phyloP scores from a whole-genome alignment of 2,329 filamentous ascomycete species.

The Botrytis squamosa region DNA sequence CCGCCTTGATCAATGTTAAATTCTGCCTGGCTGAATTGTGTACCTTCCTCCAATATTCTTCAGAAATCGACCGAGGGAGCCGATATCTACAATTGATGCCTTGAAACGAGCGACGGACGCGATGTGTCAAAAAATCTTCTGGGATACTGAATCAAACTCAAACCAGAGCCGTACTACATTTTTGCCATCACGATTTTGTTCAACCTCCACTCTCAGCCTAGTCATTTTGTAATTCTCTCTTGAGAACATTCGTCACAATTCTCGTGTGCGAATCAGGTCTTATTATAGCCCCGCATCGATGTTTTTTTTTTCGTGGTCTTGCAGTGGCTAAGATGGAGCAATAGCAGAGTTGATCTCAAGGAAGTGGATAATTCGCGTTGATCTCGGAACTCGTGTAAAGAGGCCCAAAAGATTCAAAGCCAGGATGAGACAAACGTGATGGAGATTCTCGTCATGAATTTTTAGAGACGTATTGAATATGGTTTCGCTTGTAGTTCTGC shows the following conservation, averaged over 20 bases:
- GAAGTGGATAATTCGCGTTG: slow-evolving; percentile 41
- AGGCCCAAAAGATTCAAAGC: slow-evolving; percentile 41
- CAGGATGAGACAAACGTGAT: slow-evolving; percentile 46
- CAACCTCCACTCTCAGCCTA: slow-evolving; percentile 47
- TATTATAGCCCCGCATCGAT: too few species aligned
- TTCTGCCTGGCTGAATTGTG: background rate
- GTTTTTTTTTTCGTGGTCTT: too few species aligned
- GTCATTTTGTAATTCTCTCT: slow-evolving; percentile 44
- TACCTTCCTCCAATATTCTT: background rate
- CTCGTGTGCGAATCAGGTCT: slow-evolving; percentile 39
- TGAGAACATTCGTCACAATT: slow-evolving; percentile 49
- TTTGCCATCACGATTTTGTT: background rate
- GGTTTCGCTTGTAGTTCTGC: slow-evolving; percentile 47
- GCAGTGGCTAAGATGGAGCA: slow-evolving; percentile 23
- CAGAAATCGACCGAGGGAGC: slow-evolving; percentile 45
- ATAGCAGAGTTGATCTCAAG: slow-evolving; percentile 45
- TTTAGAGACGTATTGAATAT: slow-evolving; percentile 48
- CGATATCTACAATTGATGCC: slow-evolving; percentile 44
- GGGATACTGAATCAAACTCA: slow-evolving; percentile 51
- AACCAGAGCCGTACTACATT: slow-evolving; percentile 35
- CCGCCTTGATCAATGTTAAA: background rate
- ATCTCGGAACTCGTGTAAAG: slow-evolving; percentile 48
- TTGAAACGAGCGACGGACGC: slow-evolving; percentile 45
- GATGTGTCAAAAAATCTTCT: slow-evolving; percentile 42
- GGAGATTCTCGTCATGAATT: slow-evolving; percentile 41